Evolutionary conservation across 192 early-diverging fungal species (phyloP), one percentile per base, ranked within the genome.

Genomic region (Backusella parvicylindrica): DNA sequence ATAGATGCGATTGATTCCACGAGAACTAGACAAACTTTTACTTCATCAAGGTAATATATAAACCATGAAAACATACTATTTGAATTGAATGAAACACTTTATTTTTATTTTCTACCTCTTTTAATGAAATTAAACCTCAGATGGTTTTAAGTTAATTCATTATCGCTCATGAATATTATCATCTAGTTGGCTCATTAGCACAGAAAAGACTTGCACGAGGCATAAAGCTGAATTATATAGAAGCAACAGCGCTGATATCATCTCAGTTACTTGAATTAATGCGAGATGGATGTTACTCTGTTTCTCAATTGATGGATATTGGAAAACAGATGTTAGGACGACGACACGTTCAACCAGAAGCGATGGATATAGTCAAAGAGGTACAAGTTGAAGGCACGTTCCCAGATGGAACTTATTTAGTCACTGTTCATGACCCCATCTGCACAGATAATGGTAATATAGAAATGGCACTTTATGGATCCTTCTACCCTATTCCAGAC

Each of bases 321-420:
- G 97, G 97, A 2, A 91, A 94, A 63, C 87, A 86, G 41, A 90
- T 99, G 56, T 88, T 99, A 2, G 97, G 97, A 1, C 89, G 86
- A 64, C 89, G 93, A 12, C 93, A 96, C 35, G 96, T 99, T 31
- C 77, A 92, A 71, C 80, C 91, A 0, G 86, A 88, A 6, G 94
- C 94, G n/a, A 81, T 87, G 0, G 82, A 87, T 49, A 88, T 86
- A 1, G 75, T 99, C 32, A 80, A 86, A 56, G 92, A 95, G 56
- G 95, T 98, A 31, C 94, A 95, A 75, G 87, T 97, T 1, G 96
- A 97, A 79, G 94, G 95, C 6, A 94, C 93, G 12, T 96, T 97
- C 74, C 91, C 85, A 2, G 94, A 97, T 71, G 97, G 97, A 7
- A 95, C 95, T 1, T 97, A 97, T 77, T 84, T 99, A 6, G 93